These are phyloP conservation scores for Crithidia bombi DNA, from an alignment of 208 protist species.

Conservation along the genomic window DNA sequence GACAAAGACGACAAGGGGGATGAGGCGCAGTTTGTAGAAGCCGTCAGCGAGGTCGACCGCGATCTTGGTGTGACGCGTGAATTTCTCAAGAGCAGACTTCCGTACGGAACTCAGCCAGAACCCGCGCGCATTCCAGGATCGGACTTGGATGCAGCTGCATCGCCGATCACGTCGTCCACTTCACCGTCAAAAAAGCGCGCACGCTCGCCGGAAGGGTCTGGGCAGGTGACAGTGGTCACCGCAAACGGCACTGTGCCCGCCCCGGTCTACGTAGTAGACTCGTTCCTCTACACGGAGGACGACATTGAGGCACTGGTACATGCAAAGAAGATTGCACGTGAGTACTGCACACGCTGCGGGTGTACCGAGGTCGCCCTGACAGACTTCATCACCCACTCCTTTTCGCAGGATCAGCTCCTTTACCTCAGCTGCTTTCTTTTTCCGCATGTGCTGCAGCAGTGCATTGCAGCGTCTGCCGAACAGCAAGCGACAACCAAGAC, in stretches of 20 bases:
- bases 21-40: slow-evolving; percentile 34
- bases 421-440: slow-evolving; percentile 76
- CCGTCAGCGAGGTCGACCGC: slow-evolving; percentile 55
- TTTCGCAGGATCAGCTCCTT: slow-evolving; percentile 80
- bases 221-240: background rate
- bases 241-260: slow-evolving; percentile 1
- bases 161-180: background rate
- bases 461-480: background rate
- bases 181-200: slow-evolving; percentile 16
- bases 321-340: slow-evolving; percentile 42
- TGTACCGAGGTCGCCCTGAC: slow-evolving; percentile 53
- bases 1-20: slow-evolving; percentile 40
- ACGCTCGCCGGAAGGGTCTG: slow-evolving; percentile 2
- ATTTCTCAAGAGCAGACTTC: slow-evolving; percentile 48
- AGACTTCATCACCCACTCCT: slow-evolving; percentile 88
- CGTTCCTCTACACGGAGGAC: slow-evolving; percentile 76
- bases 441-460: slow-evolving; percentile 28
- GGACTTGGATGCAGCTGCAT: background rate
- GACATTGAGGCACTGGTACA: slow-evolving; percentile 69
- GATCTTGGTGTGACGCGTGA: slow-evolving; percentile 48
- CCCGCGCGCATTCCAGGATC: slow-evolving; percentile 29
- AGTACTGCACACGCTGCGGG: slow-evolving; percentile 78
- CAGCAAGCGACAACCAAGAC: background rate
- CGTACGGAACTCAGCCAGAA: slow-evolving; percentile 52
- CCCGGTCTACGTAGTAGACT: slow-evolving; percentile 72